Conservation (phyloP, 1,139 yeast species). For the Pneumocystis carinii region DNA sequence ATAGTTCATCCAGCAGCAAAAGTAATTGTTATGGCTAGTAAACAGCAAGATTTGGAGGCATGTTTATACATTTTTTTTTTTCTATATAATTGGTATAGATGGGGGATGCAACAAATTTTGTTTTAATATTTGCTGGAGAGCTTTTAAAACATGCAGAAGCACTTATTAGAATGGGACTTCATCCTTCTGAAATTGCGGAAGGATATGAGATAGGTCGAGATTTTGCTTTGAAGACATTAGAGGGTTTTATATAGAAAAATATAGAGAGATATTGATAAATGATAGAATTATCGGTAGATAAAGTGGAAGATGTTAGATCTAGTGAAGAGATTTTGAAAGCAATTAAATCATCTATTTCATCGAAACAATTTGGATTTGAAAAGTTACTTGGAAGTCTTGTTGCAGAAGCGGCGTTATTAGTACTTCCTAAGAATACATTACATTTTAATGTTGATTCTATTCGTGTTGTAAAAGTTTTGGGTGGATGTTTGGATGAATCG, state of each 20-base stretch:
- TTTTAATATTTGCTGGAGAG: slow-evolving; percentile 78
- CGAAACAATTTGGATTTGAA: slow-evolving; percentile 87
- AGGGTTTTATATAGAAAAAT: slow-evolving; percentile 18
- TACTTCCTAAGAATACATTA: slow-evolving; percentile 52
- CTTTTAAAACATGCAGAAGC: slow-evolving; percentile 71
- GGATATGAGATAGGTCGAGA: slow-evolving; percentile 76
- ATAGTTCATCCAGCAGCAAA: slow-evolving; percentile 97
- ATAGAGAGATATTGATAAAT: neutral
- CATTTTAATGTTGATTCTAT: slow-evolving; percentile 78
- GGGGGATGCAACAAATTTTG: slow-evolving; percentile 66
- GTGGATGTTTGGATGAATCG: slow-evolving; percentile 59
- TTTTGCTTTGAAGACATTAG: slow-evolving; percentile 51
- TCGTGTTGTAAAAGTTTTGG: slow-evolving; percentile 94
- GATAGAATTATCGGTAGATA: slow-evolving; percentile 40
- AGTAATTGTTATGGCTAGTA: slow-evolving; percentile 86
- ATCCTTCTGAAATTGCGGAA: slow-evolving; percentile 77
- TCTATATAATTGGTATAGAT: slow-evolving; percentile 21
- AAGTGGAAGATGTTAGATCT: slow-evolving; percentile 43
- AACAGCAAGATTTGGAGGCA: slow-evolving; percentile 80
- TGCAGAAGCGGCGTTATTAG: slow-evolving; percentile 70
- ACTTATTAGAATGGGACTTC: slow-evolving; percentile 67
- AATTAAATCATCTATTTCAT: slow-evolving; percentile 73
- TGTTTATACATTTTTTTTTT: slow-evolving; percentile 13
- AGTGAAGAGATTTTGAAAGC: slow-evolving; percentile 52
- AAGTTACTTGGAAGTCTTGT: slow-evolving; percentile 62